phyloP scores from a whole-genome alignment of 1,284 basidiomycete genomes.

The Cystobasidium slooffiae region DNA sequence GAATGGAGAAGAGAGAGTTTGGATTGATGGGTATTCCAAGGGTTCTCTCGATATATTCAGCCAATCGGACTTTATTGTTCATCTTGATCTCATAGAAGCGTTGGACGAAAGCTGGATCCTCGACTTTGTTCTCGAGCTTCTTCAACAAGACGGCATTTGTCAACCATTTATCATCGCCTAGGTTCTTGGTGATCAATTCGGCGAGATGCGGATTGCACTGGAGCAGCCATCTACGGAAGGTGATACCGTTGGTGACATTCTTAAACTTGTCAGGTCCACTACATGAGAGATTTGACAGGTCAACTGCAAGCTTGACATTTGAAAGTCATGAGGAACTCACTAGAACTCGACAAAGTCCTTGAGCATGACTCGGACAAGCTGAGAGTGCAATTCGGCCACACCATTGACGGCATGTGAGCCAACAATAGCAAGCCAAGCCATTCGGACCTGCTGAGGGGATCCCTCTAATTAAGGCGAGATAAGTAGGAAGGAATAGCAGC shows the following conservation, averaged over 20 bases:
- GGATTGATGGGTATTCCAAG: constrained; percentile 74
- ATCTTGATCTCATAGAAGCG: constrained; percentile 81
- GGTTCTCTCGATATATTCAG: constrained; percentile 73
- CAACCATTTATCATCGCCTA: constrained; percentile 81
- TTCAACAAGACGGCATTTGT: constrained; percentile 75
- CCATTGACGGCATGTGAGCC: constrained; percentile 80
- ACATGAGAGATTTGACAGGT: neutral
- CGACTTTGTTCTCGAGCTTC: constrained; percentile 65
- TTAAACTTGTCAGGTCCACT: constrained; percentile 63
- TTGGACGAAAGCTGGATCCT: constrained; percentile 72
- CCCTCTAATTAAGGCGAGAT: constrained; percentile 65
- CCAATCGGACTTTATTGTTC: constrained; percentile 57
- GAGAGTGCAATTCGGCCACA: constrained; percentile 78
- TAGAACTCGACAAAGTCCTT: constrained; percentile 89
- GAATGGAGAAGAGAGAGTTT: constrained; percentile 84
- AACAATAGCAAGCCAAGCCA: constrained; percentile 77
- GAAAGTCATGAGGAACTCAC: neutral
- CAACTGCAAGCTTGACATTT: too few relatives aligned
- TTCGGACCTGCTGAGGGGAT: constrained; percentile 78
- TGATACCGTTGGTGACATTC: constrained; percentile 84
- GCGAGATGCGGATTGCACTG: constrained; percentile 86
- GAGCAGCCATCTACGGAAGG: constrained; percentile 58
- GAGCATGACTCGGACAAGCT: constrained; percentile 66
- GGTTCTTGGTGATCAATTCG: constrained; percentile 76
- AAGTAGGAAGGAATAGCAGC: too few relatives aligned